Percentiles rank a stretch among this genome's conserved stretches.
These are phyloP conservation scores for Pholiota conissans DNA, from an alignment of 768 basidiomycete genomes.

Conservation along the genomic window DNA sequence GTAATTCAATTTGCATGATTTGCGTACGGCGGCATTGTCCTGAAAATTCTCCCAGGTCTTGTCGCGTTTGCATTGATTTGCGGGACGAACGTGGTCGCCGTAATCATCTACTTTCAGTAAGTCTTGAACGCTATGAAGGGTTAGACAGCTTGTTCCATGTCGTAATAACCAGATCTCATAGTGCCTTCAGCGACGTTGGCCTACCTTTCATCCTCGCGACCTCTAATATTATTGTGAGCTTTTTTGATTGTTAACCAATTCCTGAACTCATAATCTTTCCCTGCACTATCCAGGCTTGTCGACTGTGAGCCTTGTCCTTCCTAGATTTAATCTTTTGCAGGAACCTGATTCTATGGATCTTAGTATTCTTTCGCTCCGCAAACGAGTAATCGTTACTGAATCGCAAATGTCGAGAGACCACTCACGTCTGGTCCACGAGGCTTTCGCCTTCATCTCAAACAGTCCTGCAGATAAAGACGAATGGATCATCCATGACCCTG, in stretches of 20 bases:
- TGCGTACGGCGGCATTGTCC: neutral
- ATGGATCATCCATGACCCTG: neutral
- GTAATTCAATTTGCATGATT: constrained; percentile 15
- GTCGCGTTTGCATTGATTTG: constrained; percentile 25
- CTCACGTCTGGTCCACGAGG: neutral
- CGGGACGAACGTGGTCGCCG: constrained; percentile 28
- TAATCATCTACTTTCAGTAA: constrained; percentile 33
- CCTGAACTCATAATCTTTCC: neutral
- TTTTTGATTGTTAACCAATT: neutral
- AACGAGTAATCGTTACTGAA: neutral
- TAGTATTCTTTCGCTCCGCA: neutral
- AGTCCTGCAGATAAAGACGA: neutral
- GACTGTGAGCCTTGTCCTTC: neutral
- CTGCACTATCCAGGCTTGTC: neutral
- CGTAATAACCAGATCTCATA: constrained; percentile 24
- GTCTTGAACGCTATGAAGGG: neutral
- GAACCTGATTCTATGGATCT: neutral
- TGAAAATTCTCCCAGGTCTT: constrained; percentile 23
- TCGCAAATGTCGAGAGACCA: constrained; percentile 1
- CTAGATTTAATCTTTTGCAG: neutral
- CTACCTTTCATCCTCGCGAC: constrained; percentile 35
- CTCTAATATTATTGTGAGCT: constrained; percentile 36
- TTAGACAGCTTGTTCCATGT: neutral
- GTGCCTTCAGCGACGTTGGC: constrained; percentile 30
- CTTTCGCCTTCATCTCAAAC: neutral